These are phyloP conservation scores for Dentipellis fragilis DNA, from an alignment of 768 basidiomycete species.

Conservation along the genomic window DNA sequence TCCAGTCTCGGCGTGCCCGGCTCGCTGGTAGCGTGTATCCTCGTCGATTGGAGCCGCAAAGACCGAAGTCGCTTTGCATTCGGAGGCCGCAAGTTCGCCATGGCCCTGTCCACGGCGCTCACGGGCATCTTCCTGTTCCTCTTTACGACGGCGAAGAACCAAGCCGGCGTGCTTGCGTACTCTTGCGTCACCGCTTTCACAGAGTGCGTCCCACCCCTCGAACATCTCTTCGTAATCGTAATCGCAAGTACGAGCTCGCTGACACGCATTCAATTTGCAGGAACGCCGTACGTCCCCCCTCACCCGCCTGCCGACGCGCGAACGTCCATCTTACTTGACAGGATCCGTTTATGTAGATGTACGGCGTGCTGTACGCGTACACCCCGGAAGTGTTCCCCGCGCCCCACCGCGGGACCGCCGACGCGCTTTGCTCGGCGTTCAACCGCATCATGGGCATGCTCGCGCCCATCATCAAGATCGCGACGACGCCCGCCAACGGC, in stretches of 20 bases:
- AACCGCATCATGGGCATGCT: conserved; percentile 40
- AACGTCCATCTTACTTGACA: not conserved
- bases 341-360: conserved; percentile 20
- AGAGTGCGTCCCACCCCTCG: conserved; percentile 7
- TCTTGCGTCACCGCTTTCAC: conserved; percentile 35
- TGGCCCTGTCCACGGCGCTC: conserved; percentile 33
- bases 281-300: not conserved
- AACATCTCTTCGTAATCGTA: no score
- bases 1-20: conserved; percentile 38
- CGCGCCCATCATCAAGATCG: conserved; percentile 39
- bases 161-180: conserved; percentile 31
- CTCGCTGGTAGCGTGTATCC: conserved; percentile 33
- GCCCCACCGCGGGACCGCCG: conserved; percentile 45
- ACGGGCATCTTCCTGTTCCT: conserved; percentile 40
- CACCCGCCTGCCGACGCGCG: not conserved
- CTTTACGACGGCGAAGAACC: conserved; percentile 37
- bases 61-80: conserved; percentile 13
- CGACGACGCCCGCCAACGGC: conserved; percentile 14
- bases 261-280: no score
- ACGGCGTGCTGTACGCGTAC: conserved; percentile 45
- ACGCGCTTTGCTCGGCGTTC: conserved; percentile 37
- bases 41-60: conserved; percentile 27
- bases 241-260: no score
- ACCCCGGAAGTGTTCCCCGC: conserved; percentile 54
- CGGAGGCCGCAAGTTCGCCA: conserved; percentile 38